Evolutionary conservation across 2,329 filamentous ascomycete species (phyloP).

Genomic region (Exophiala oligosperma): DNA sequence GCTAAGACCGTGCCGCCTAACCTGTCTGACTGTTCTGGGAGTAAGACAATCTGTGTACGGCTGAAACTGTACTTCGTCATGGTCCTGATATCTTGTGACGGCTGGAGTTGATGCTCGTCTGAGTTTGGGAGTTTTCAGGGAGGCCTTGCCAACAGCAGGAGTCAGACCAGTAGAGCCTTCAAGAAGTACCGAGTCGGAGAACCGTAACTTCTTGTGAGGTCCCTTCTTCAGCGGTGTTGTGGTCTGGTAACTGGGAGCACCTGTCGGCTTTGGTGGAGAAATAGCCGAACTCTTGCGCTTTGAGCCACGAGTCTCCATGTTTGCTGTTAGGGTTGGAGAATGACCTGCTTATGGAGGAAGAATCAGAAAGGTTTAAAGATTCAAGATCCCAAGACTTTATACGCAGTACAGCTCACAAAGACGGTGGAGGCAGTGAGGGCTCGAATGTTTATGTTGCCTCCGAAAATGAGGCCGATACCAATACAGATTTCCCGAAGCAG

Average conservation of each 20-base stretch:
- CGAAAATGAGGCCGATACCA: neutral
- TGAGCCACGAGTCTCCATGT: constrained; percentile 16
- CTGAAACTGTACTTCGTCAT: constrained; percentile 44
- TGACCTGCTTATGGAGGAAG: constrained; percentile 1
- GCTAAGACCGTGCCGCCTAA: constrained; percentile 46
- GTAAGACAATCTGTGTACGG: constrained; percentile 47
- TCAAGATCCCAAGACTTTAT: neutral
- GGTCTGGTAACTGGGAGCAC: neutral
- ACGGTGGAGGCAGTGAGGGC: neutral
- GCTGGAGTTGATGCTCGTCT: constrained; percentile 27
- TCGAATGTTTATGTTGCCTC: too few species aligned
- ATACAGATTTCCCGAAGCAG: constrained; percentile 2
- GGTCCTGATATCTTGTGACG: constrained; percentile 31
- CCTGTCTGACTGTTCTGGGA: constrained; percentile 42
- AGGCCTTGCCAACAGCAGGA: constrained; percentile 43
- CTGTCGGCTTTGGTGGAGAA: constrained; percentile 23
- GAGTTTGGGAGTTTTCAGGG: constrained; percentile 34
- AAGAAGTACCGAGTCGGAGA: constrained; percentile 43
- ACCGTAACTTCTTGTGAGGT: constrained; percentile 45
- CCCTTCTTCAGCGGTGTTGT: constrained; percentile 26
- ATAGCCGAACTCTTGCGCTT: constrained; percentile 25
- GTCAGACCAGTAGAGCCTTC: constrained; percentile 43
- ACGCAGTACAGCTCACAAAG: neutral
- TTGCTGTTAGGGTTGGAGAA: neutral
- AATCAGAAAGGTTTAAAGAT: neutral